A percentile compares a stretch with the other conserved stretches of the same genome.
phyloP scores from a whole-genome alignment of 441 rosid genomes.

The Hypseocharis bilobata region DNA sequence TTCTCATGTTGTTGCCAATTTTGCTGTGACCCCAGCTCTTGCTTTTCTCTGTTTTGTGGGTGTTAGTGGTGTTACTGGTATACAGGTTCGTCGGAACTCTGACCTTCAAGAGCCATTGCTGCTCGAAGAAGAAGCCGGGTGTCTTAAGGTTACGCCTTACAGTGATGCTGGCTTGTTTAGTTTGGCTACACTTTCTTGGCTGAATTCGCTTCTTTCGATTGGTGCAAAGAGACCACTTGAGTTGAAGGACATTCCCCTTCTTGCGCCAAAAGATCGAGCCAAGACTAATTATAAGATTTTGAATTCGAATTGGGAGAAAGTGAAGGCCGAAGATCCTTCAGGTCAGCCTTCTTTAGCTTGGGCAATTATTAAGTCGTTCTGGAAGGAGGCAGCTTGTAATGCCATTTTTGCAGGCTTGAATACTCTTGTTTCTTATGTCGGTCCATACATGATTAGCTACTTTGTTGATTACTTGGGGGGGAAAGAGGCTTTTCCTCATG shows the following conservation, averaged over 20 bases:
- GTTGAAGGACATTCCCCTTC: conserved; percentile 96
- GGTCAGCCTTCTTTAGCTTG: conserved; percentile 76
- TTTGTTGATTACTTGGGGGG: conserved; percentile 94
- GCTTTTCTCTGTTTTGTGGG: conserved; percentile 76
- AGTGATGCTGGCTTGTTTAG: conserved; percentile 64
- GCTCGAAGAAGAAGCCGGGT: conserved; percentile 64
- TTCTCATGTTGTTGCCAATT: conserved; percentile 63
- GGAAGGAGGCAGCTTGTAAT: conserved; percentile 95
- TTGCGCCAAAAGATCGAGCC: conserved; percentile 73
- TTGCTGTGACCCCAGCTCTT: conserved; percentile 73
- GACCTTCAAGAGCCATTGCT: conserved; percentile 79
- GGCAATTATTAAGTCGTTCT: conserved; percentile 75
- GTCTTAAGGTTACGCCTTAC: conserved; percentile 78
- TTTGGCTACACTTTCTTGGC: conserved; percentile 83
- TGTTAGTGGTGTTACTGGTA: conserved; percentile 59
- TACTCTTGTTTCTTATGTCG: conserved; percentile 87
- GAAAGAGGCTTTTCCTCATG: conserved; percentile 67
- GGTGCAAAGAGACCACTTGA: conserved; percentile 95
- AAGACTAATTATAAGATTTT: conserved; percentile 74
- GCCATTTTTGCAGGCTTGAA: conserved; percentile 85
- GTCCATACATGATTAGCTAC: conserved; percentile 91
- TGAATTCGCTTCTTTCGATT: conserved; percentile 79
- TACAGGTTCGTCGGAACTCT: conserved; percentile 46
- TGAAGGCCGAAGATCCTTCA: conserved; percentile 56
- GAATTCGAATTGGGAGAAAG: conserved; percentile 85